Conservation (phyloP, 73 alveolate genomes). For the Diophrys appendiculata region DNA sequence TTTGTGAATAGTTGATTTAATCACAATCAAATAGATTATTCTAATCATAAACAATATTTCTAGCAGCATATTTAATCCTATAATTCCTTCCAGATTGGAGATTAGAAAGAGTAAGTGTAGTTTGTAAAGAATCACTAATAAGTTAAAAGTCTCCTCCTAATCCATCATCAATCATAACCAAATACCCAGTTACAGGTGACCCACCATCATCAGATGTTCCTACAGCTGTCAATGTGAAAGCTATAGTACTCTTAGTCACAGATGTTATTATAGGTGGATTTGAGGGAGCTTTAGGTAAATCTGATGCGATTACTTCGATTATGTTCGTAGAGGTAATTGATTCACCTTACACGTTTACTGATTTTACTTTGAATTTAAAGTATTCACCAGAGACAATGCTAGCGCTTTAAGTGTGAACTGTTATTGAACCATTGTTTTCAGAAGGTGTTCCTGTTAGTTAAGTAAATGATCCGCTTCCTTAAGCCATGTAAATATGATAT, state of each 20-base stretch:
- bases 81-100: conserved; percentile 55
- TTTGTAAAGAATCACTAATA: conserved; percentile 29
- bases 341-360: conserved; percentile 52
- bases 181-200: conserved; percentile 54
- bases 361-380: conserved; percentile 47
- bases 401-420: conserved; percentile 13
- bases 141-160: conserved; percentile 31
- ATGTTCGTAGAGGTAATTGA: conserved; percentile 19
- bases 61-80: conserved; percentile 60
- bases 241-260: conserved; percentile 17
- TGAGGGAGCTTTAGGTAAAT: conserved; percentile 59
- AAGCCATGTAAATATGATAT: conserved; percentile 60
- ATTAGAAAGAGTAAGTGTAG: conserved; percentile 29
- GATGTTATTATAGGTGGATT: conserved; percentile 50
- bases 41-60: conserved; percentile 59
- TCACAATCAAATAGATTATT: conserved; percentile 58
- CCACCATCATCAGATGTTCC: conserved; percentile 55
- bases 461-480: conserved; percentile 40
- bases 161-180: conserved; percentile 62
- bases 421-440: conserved; percentile 32
- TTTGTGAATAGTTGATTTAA: conserved; percentile 23
- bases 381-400: conserved; percentile 32
- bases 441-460: conserved; percentile 42
- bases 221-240: conserved; percentile 29
- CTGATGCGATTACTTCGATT: conserved; percentile 49